Conservation (phyloP, 495 filamentous ascomycete genomes). For the Annulohypoxylon bovei region DNA sequence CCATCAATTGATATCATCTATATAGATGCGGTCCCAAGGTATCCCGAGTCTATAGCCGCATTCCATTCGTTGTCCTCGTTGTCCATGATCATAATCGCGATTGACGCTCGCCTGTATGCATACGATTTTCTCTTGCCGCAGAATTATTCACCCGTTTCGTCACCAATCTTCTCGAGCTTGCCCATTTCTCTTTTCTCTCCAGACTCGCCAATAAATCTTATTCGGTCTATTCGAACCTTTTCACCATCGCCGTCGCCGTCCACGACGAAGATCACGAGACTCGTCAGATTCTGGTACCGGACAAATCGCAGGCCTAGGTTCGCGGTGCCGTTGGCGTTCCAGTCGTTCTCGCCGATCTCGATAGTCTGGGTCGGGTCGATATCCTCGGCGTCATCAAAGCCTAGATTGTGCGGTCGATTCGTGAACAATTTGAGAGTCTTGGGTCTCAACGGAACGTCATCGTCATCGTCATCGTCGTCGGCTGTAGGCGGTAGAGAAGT, state of each 20-base stretch:
- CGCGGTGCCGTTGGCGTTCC: constrained; percentile 91
- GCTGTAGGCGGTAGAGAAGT: constrained; percentile 77
- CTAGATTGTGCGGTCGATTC: constrained; percentile 87
- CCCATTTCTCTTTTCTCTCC: constrained; percentile 93
- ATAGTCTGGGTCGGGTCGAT: constrained; percentile 79
- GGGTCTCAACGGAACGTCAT: constrained; percentile 85
- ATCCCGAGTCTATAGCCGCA: constrained; percentile 22
- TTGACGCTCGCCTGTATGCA: constrained; percentile 21
- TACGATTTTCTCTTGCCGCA: constrained; percentile 2
- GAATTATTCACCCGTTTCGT: constrained; percentile 71
- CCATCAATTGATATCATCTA: constrained; percentile 32
- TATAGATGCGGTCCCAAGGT: constrained; percentile 22
- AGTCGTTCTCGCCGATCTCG: constrained; percentile 76
- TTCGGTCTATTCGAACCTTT: constrained; percentile 84
- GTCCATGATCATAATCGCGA: constrained; percentile 28
- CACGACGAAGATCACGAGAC: constrained; percentile 86
- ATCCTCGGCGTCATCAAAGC: constrained; percentile 95
- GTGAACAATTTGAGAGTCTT: constrained; percentile 83
- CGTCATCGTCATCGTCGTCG: constrained; percentile 64
- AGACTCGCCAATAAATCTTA: constrained; percentile 89
- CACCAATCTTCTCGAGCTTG: constrained; percentile 94
- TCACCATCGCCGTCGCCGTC: constrained; percentile 88
- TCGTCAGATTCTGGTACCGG: constrained; percentile 94
- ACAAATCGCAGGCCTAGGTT: constrained; percentile 87
- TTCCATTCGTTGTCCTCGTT: constrained; percentile 24